Evolutionary conservation across 2,329 filamentous ascomycete species (phyloP), one percentile per base, ranked within the genome.

Genomic region (Biscogniauxia mediterranea): DNA sequence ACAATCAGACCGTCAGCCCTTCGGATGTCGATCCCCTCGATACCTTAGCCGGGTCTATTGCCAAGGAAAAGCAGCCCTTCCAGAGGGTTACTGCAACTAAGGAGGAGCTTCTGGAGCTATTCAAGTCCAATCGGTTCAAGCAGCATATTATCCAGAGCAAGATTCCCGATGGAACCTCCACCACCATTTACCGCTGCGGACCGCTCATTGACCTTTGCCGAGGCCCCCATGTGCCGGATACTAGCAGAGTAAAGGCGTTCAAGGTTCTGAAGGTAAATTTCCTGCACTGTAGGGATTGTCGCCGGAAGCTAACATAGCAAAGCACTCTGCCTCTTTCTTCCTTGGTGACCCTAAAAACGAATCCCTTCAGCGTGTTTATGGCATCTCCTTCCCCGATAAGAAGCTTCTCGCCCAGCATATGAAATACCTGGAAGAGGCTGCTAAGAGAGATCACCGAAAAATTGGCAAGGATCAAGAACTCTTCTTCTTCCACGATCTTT

Each of bases 51-150:
- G 56, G 49, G 9, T 59, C 57, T 25, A 64, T 64, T 20, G 49
- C 55, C 52, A 46, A 56, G 53, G 64, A 64, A 53, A 66, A 64
- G 49, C 62, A 64, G 58, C 56, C 64, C 5, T 66, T 66, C 58
- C 60, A 66, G 56, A 54, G 88, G 62, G 81, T 98, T 54, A 90
- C 90, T 66, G 85, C 97, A 73, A 90, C 90, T 67, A 98, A 98
- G 79, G 90, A 94, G 58, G 89, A 98, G 68, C 84, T 98, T 56
- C 85, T 95, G 57, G 92, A 97, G 75, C 97, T 98, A 91, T 98
- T 98, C 82, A 87, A 88, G 70, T 96, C 96, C 83, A 97, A 96
- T 84, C 95, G 95, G 76, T 98, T 97, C 83, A 98, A 99, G 85
- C 88, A 96, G 75, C 91, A 97, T 77, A 96, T 98, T 77, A 98